Evolutionary conservation across 768 basidiomycete species (phyloP).

Genomic region (Peribolospora baueri): DNA sequence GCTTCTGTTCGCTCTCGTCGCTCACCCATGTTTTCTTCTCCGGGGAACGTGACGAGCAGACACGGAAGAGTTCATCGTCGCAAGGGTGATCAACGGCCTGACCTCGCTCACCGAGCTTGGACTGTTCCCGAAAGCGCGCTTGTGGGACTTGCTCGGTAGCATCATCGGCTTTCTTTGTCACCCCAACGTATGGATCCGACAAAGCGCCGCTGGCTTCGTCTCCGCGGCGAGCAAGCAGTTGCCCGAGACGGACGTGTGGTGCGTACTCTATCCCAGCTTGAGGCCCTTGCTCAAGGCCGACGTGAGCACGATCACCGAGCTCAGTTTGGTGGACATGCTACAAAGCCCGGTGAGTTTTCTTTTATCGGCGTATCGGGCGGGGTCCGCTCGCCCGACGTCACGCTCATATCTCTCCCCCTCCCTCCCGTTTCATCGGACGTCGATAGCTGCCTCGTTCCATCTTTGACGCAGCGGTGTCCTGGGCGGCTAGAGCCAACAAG

Average conservation of each 20-base stretch:
- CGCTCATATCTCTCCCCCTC: background rate
- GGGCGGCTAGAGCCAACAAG: slow-evolving; percentile 67
- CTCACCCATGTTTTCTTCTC: background rate
- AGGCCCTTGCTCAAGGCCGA: slow-evolving; percentile 69
- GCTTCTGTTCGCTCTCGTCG: no score
- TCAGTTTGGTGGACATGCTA: slow-evolving; percentile 46
- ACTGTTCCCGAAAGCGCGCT: slow-evolving; percentile 74
- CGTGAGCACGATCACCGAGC: slow-evolving; percentile 45
- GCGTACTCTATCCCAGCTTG: slow-evolving; percentile 77
- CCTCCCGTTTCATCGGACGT: background rate
- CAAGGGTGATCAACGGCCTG: slow-evolving; percentile 62
- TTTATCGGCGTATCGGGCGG: no score
- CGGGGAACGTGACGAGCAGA: slow-evolving; percentile 27
- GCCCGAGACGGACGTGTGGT: slow-evolving; percentile 78
- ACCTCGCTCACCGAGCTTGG: slow-evolving; percentile 75
- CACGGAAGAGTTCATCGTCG: slow-evolving; percentile 81
- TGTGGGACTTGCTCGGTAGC: slow-evolving; percentile 86
- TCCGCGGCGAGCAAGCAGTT: slow-evolving; percentile 62
- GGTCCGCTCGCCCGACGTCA: background rate
- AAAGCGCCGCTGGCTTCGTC: slow-evolving; percentile 49
- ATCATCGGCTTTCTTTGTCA: slow-evolving; percentile 77
- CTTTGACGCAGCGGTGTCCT: slow-evolving; percentile 60
- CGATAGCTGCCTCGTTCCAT: slow-evolving; percentile 38
- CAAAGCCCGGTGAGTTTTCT: slow-evolving; percentile 42
- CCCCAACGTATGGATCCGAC: slow-evolving; percentile 84